Conservation (phyloP, 1,139 yeast genomes). For the Eremothecium cymbalariae region DNA sequence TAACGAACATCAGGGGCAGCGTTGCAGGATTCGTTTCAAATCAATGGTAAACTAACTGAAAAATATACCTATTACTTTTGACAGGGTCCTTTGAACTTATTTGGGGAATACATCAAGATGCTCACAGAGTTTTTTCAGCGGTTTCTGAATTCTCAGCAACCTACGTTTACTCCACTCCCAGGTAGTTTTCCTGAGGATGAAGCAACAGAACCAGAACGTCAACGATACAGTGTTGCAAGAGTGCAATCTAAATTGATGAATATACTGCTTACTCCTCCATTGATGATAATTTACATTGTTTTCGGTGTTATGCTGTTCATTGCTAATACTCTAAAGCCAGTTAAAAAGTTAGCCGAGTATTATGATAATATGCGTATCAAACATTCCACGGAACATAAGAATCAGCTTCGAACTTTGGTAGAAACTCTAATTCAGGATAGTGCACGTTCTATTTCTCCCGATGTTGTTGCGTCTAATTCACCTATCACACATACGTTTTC, state of each 20-base stretch:
- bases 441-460: neutral
- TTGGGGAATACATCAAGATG: no score
- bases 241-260: conserved; percentile 1
- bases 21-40: no score
- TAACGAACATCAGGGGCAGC: no score
- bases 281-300: conserved; percentile 19
- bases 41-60: no score
- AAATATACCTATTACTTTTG: no score
- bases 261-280: conserved; percentile 14
- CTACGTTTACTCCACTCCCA: conserved; percentile 14
- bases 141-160: conserved; percentile 10
- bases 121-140: conserved; percentile 16
- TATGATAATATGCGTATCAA: conserved; percentile 18
- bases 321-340: conserved; percentile 18
- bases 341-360: conserved; percentile 18
- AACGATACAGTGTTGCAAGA: neutral
- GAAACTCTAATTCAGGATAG: conserved; percentile 16
- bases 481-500: conserved; percentile 15
- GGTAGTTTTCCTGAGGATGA: conserved; percentile 14
- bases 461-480: neutral
- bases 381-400: conserved; percentile 13
- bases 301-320: conserved; percentile 13
- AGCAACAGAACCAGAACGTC: neutral
- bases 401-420: conserved; percentile 15
- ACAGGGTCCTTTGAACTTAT: no score